Evolutionary conservation across 2,329 filamentous ascomycete species (phyloP), one percentile per base, ranked within the genome.

Genomic region (Chaetomium globosum): DNA sequence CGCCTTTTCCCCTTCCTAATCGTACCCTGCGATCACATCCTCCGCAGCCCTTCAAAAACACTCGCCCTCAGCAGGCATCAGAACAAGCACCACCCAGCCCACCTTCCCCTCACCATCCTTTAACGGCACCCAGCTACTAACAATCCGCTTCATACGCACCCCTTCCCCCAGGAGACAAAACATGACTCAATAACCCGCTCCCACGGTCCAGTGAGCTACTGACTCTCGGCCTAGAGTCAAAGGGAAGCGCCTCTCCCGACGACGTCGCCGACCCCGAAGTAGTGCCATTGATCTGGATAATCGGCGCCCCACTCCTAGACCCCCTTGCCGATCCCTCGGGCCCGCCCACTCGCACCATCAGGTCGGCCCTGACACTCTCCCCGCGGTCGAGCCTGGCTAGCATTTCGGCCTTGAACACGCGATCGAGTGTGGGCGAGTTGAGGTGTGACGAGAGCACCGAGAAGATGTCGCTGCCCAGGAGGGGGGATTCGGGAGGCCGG

Each of bases 391-490:
- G 68, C 7, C 73, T 71, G n/a, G 80, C 77, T 26, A 77, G 76
- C 2, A 87, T 80, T 0, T 74, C 75, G 1, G 73, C 71, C 68
- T 79, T 80, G 74, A 84, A 82, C 0, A 77, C 75, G 58, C 79
- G 80, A 2, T 77, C 78, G 6, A 83, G 72, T 2, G 75, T 77
- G 0, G 78, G 77, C 9, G 80, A 77, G n/a, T 76, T 75, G 1
- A 79, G 77, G 53, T 81, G 77, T 74, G 64, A 54, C 3, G 65
- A 19, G 4, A 87, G 77, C n/a, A 86, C 80, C 49, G 80, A 78
- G 71, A 87, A 87, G 13, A 86, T 77, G 65, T 87, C 83, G 67
- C 78, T 79, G 55, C 81, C 78, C 56, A 78, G 75, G 56, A 78
- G 75, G 1, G 33, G 3, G 13, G 31, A 12, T 0, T 76, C 73